phyloP scores from a whole-genome alignment of 192 early-diverging fungal species.

The Backusella tuberculispora region DNA sequence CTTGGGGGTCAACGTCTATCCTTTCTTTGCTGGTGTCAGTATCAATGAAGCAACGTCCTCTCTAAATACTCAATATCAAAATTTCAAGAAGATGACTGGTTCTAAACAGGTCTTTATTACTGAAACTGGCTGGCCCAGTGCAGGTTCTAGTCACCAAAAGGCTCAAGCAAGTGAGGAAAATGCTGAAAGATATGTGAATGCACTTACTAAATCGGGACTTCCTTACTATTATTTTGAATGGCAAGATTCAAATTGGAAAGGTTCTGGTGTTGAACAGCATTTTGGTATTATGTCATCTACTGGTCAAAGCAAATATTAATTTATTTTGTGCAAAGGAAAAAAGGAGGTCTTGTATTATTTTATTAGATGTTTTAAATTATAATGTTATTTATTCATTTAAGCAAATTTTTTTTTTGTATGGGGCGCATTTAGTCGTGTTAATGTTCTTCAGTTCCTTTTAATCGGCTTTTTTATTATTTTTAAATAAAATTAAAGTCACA shows the following conservation, averaged over 20 bases:
- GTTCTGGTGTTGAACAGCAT: constrained; percentile 37
- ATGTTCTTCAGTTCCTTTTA: too few relatives aligned
- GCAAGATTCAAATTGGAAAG: constrained; percentile 64
- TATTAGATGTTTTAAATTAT: too few relatives aligned
- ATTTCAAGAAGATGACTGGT: constrained; percentile 47
- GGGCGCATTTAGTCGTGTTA: too few relatives aligned
- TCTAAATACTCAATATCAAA: constrained; percentile 50
- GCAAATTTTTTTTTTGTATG: too few relatives aligned
- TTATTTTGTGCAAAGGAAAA: not conserved
- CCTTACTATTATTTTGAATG: constrained; percentile 63
- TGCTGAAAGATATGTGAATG: constrained; percentile 46
- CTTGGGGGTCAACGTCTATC: constrained; percentile 60
- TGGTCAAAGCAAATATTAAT: constrained; percentile 25
- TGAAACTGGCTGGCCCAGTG: constrained; percentile 68
- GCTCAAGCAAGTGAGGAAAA: constrained; percentile 52
- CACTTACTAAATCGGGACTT: constrained; percentile 51
- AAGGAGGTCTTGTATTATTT: not conserved
- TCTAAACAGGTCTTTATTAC: constrained; percentile 53
- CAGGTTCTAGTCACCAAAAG: constrained; percentile 46
- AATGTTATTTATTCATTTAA: too few relatives aligned
- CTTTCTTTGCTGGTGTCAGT: constrained; percentile 58
- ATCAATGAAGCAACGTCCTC: constrained; percentile 49
- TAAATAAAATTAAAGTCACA: too few relatives aligned
- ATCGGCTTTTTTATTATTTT: too few relatives aligned
- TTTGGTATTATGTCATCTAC: constrained; percentile 27